Percentiles rank a stretch among this genome's conserved stretches.
Evolutionary conservation across 2,329 filamentous ascomycete species (phyloP).

Genomic region (Fusarium secorum): DNA sequence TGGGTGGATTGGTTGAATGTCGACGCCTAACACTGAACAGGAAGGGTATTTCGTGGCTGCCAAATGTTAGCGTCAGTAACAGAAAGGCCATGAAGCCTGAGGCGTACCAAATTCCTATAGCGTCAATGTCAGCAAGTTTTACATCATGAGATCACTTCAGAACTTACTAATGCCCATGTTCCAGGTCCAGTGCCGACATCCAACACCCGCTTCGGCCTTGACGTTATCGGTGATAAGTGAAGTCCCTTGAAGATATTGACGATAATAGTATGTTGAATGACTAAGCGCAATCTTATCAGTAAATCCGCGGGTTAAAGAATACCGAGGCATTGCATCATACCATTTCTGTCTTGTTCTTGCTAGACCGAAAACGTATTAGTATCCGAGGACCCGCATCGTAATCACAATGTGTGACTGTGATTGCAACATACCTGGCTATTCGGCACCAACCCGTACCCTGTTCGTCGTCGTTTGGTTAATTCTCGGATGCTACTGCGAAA

Average conservation of each 20-base stretch:
- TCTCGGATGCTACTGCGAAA: neutral
- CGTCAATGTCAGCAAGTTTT: neutral
- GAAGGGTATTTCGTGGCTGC: slow-evolving; percentile 32
- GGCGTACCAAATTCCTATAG: slow-evolving; percentile 32
- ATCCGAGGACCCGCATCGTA: neutral
- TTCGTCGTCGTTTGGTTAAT: slow-evolving; percentile 2
- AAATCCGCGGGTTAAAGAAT: neutral
- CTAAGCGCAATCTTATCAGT: slow-evolving; percentile 25
- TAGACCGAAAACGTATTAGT: slow-evolving; percentile 20
- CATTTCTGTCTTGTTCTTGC: slow-evolving; percentile 40
- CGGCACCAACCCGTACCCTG: slow-evolving; percentile 33
- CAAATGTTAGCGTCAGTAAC: slow-evolving; percentile 2
- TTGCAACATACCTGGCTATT: slow-evolving; percentile 31
- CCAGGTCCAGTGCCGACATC: slow-evolving; percentile 34
- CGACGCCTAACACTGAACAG: slow-evolving; percentile 34
- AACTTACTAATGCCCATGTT: slow-evolving; percentile 33
- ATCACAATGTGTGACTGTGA: neutral
- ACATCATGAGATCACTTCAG: fast-evolving
- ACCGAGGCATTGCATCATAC: slow-evolving; percentile 3
- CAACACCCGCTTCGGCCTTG: slow-evolving; percentile 28
- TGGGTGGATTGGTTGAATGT: slow-evolving; percentile 30
- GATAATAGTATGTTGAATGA: slow-evolving; percentile 35
- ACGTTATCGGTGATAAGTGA: slow-evolving; percentile 28
- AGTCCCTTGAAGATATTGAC: slow-evolving; percentile 35
- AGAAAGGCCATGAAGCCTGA: neutral